Evolutionary conservation across 306 rosid species (phyloP), one percentile per base, ranked within the genome.

Genomic region (Vigna hirtella): DNA sequence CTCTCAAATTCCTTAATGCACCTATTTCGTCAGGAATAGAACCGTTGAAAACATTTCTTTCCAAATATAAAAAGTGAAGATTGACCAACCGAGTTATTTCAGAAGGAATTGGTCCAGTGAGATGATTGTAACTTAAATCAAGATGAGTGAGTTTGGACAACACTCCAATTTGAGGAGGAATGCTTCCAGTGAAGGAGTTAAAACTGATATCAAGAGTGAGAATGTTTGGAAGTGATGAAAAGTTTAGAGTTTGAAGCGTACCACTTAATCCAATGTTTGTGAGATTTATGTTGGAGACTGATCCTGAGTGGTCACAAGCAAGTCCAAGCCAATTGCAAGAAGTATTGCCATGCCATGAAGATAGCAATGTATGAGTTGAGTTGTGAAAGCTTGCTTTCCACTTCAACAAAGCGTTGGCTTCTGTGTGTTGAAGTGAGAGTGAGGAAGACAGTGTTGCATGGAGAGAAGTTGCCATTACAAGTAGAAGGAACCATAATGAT

Each of bases 221-320:
- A 7, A 81, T 36, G 26, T 75, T 67, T 18, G 66, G 71, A 62
- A 81, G 69, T 8, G 56, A 68, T 0, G 81, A 68, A 18, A 81
- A 68, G 26, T 59, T 75, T 13, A 81, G 77, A 74, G 2, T 67
- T 22, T 58, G 18, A 48, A 81, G 81, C 1, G 65, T 74, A 81
- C 84, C 84, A 57, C 11, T 51, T 1, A 81, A 66, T 2, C 66
- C 77, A 63, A 69, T 0, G 17, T 0, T 42, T 2, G 22, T 9
- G 5, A 75, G 77, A 28, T 13, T 38, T 4, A 81, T 40, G 4
- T 3, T 17, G 42, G n/a, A 58, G 28, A 81, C 51, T 3, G 18
- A 24, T 3, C 2, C 36, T 17, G 58, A 36, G n/a, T n/a, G 15
- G 9, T 61, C 81, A 32, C 45, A 61, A 2, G 43, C 12, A 61